Evolutionary conservation across 495 filamentous ascomycete genomes (phyloP).

Genomic region (Monascus purpureus): DNA sequence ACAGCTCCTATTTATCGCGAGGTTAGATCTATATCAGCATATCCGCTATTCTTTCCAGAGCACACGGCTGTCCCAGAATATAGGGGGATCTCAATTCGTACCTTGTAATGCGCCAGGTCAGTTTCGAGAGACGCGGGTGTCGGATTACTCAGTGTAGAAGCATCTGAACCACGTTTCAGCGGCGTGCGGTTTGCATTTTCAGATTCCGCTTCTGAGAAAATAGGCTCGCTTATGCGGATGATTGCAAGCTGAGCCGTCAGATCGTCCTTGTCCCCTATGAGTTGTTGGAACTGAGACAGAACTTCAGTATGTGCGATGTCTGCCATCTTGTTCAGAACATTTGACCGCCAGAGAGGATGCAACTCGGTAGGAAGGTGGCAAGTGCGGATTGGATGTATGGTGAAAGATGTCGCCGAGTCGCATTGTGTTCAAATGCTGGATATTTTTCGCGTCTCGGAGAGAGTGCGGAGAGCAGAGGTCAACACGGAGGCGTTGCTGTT

Average conservation of each 20-base stretch:
- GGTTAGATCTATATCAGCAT: too few species aligned
- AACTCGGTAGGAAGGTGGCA: too few species aligned
- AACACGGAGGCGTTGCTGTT: too few species aligned
- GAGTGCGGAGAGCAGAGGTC: too few species aligned
- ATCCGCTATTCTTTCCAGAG: too few species aligned
- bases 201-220: constrained; percentile 34
- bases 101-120: constrained; percentile 78
- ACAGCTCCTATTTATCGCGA: constrained; percentile 61
- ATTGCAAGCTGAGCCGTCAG: constrained; percentile 45
- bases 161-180: constrained; percentile 52
- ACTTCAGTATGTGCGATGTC: constrained; percentile 13
- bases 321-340: constrained; percentile 14
- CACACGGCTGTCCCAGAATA: too few species aligned
- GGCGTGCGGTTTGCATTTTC: constrained; percentile 14
- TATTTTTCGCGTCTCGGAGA: too few species aligned
- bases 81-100: too few species aligned
- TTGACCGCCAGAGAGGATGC: too few species aligned
- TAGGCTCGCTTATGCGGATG: constrained; percentile 61
- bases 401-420: too few species aligned
- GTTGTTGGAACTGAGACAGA: constrained; percentile 21
- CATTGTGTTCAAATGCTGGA: too few species aligned
- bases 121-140: constrained; percentile 67
- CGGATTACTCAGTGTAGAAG: constrained; percentile 53
- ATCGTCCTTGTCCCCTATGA: constrained; percentile 36
- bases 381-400: too few species aligned